Base-by-base conservation (phyloP, 495 filamentous ascomycete genomes). In the Aspergillus funiculosus region DNA sequence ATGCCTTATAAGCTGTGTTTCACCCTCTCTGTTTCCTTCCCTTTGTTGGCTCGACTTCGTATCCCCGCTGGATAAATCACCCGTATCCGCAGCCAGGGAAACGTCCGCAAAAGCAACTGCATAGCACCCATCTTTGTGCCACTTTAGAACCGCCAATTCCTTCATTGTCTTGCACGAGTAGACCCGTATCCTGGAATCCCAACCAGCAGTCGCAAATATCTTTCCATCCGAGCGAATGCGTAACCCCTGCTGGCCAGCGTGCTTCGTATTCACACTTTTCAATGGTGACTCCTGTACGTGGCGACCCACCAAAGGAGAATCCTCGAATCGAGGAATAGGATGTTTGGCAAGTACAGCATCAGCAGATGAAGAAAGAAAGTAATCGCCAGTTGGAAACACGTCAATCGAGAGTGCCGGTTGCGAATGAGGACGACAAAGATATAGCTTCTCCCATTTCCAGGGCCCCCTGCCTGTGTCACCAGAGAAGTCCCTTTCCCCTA, bases 91-190 rank as follows among this genome's bases (percentile, higher is more conserved):
- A 25, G 2, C 21, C 3, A 20, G 10, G 3, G 35, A 4, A 44
- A 58, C 48, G 10, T 69, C 63, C 1, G 85, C 83, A 72, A 96
- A 95, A 14, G 81, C 83, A 36, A 84, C 77, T n/a, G 85, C 77
- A 67, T 94, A 96, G 52, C 85, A 89, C 13, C 92, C 91, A 26
- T 85, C 85, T 49, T 82, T 80, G 62, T 96, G 91, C 92, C 94
- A 97, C 66, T 94, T 95, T 51, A 97, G 66, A 47, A 97, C 92
- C 4, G 92, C 92, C 2, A 98, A 56, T 65, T 97, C 91, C 54
- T 82, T 85, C 76, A 96, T 76, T 0, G 81, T 85, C 57, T 84
- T 87, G 9, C 76, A 61, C 1, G 83, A 85, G 60, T 96, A 98
- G 6, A 97, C 82, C 13, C 92, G 67, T 0, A 87, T 67, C 30